Conservation (phyloP, 805 yeast genomes). For the Saccharomycopsis guyanensis region DNA sequence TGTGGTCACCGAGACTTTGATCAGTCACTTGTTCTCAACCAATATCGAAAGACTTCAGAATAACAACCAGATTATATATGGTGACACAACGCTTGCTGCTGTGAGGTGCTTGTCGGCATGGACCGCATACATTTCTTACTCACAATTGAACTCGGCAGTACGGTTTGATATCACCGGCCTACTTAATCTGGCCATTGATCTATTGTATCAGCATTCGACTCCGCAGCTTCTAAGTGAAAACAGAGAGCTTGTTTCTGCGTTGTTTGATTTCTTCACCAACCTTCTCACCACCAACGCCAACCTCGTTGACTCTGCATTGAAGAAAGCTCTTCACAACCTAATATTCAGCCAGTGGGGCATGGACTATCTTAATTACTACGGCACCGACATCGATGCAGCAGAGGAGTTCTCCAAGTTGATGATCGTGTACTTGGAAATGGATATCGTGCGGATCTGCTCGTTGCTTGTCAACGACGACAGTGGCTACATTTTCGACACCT, state of each 20-base stretch:
- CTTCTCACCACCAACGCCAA: slow-evolving; percentile 20
- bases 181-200: background rate
- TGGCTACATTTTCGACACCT: slow-evolving; percentile 37
- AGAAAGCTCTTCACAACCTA: slow-evolving; percentile 27
- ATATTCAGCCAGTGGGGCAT: slow-evolving; percentile 42
- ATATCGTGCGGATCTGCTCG: slow-evolving; percentile 32
- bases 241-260: background rate
- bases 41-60: slow-evolving; percentile 4
- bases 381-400: slow-evolving; percentile 24
- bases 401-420: slow-evolving; percentile 40
- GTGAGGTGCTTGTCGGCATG: slow-evolving; percentile 8
- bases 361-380: slow-evolving; percentile 30
- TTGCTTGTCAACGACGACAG: slow-evolving; percentile 31
- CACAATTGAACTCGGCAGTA: slow-evolving; percentile 4
- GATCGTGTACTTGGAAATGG: slow-evolving; percentile 40
- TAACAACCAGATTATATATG: background rate
- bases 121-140: slow-evolving; percentile 6
- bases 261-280: slow-evolving; percentile 20
- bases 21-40: slow-evolving; percentile 20
- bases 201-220: background rate
- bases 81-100: background rate
- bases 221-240: slow-evolving; percentile 6
- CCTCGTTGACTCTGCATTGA: slow-evolving; percentile 24
- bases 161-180: slow-evolving; percentile 1
- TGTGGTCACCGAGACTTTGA: slow-evolving; percentile 25